phyloP scores from a whole-genome alignment of 2,329 filamentous ascomycete species.

The Colletotrichum liaoningense region DNA sequence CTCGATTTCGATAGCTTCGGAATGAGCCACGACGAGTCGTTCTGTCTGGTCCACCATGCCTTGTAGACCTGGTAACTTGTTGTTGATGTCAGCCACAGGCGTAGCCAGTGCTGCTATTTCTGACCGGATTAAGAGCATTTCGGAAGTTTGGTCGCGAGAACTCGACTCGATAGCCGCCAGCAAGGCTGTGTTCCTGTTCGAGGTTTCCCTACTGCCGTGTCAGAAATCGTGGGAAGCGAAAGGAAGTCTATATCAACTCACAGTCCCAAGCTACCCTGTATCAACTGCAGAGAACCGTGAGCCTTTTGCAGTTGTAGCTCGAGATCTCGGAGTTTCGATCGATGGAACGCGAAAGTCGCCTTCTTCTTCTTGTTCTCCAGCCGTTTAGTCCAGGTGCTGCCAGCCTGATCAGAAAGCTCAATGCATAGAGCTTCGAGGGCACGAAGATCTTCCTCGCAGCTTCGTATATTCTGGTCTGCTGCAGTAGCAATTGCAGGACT shows the following conservation, averaged over 20 bases:
- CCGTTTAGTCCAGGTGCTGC: background rate
- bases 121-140: background rate
- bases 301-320: background rate
- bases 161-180: background rate
- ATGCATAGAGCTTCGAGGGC: background rate
- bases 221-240: fast-evolving
- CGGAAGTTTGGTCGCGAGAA: background rate
- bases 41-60: background rate
- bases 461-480: background rate
- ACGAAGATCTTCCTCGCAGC: background rate
- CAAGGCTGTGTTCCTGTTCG: background rate
- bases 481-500: background rate
- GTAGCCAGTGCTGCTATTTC: background rate
- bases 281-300: background rate
- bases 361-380: conserved; percentile 1
- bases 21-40: background rate
- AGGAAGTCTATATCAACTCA: background rate
- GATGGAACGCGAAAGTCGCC: conserved; percentile 1
- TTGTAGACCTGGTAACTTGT: background rate
- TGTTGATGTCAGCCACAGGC: background rate
- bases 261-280: background rate
- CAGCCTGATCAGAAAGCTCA: background rate
- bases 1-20: background rate
- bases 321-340: background rate
- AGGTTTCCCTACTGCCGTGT: background rate